Percentiles rank a stretch among this genome's conserved stretches.
These are phyloP conservation scores for Astrephomene gubernaculifera DNA, from an alignment of 139 green algal species.

Conservation along the genomic window DNA sequence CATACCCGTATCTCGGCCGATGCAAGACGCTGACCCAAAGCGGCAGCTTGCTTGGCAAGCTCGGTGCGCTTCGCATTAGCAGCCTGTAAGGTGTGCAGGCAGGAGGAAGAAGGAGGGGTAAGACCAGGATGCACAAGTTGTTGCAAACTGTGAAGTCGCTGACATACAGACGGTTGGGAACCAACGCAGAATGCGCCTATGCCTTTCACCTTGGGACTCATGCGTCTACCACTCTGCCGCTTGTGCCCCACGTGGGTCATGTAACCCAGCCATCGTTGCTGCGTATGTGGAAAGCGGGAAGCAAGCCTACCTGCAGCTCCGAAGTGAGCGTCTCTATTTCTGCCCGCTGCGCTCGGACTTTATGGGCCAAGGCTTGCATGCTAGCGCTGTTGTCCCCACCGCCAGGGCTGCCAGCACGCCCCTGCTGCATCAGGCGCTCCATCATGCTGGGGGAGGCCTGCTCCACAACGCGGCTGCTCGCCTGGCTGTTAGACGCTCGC, in stretches of 20 bases:
- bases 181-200: too few relatives aligned
- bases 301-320: constrained; percentile 30
- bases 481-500: constrained; percentile 24
- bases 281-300: background rate
- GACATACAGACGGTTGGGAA: too few relatives aligned
- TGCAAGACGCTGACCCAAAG: background rate
- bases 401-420: background rate
- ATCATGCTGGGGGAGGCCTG: constrained; percentile 21
- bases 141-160: too few relatives aligned
- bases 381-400: background rate
- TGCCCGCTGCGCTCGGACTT: constrained; percentile 2
- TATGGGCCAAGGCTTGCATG: constrained; percentile 5
- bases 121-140: background rate
- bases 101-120: background rate
- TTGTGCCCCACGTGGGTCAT: too few relatives aligned
- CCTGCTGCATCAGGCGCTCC: constrained; percentile 1
- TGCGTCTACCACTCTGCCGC: too few relatives aligned
- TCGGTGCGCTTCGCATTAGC: constrained; percentile 40
- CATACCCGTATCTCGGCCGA: constrained; percentile 30
- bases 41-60: constrained; percentile 1
- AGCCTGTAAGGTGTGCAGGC: background rate
- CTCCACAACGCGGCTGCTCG: background rate
- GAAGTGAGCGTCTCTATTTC: constrained; percentile 7
- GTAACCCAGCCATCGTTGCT: background rate
- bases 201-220: too few relatives aligned